Conservation (phyloP, 768 basidiomycete species). For the Leccinum incarnatum region DNA sequence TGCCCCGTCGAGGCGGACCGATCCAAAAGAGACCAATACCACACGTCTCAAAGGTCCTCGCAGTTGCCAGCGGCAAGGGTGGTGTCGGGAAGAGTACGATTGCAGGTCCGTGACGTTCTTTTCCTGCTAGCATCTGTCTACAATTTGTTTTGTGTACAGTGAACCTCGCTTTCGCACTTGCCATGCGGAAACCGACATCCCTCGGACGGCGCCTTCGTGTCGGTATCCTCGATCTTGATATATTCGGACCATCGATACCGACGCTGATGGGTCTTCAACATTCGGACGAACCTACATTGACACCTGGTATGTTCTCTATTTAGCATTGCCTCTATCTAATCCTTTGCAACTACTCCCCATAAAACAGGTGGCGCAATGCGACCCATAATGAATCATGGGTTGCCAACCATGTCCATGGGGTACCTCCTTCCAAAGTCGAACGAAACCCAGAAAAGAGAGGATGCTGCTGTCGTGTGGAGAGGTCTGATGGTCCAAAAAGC, state of each 20-base stretch:
- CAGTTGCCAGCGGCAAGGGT: slow-evolving; percentile 91
- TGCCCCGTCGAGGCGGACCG: slow-evolving; percentile 56
- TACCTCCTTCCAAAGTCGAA: slow-evolving; percentile 71
- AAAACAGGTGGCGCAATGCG: slow-evolving; percentile 67
- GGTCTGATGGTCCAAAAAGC: slow-evolving; percentile 99
- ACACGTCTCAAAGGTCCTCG: slow-evolving; percentile 77
- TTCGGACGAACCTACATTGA: slow-evolving; percentile 74
- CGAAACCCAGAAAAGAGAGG: slow-evolving; percentile 50
- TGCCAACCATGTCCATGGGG: slow-evolving; percentile 97
- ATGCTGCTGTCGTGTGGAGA: slow-evolving; percentile 89
- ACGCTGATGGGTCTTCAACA: slow-evolving; percentile 88
- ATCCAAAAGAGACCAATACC: slow-evolving; percentile 57
- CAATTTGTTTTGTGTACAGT: slow-evolving; percentile 40
- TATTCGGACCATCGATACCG: slow-evolving; percentile 93
- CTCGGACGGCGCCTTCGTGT: slow-evolving; percentile 53
- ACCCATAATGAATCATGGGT: slow-evolving; percentile 82
- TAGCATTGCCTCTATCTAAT: not conserved
- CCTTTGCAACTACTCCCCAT: not conserved
- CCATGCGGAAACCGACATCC: slow-evolving; percentile 38
- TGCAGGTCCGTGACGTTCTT: slow-evolving; percentile 54
- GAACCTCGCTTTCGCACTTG: slow-evolving; percentile 78
- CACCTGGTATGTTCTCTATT: slow-evolving; percentile 48
- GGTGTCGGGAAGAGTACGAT: slow-evolving; percentile 96
- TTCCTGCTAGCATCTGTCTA: not conserved
- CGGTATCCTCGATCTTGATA: slow-evolving; percentile 90